Evolutionary conservation across 805 yeast species (phyloP), one percentile per base, ranked within the genome.

Genomic region (Yamadazyma takamatsuzukensis): DNA sequence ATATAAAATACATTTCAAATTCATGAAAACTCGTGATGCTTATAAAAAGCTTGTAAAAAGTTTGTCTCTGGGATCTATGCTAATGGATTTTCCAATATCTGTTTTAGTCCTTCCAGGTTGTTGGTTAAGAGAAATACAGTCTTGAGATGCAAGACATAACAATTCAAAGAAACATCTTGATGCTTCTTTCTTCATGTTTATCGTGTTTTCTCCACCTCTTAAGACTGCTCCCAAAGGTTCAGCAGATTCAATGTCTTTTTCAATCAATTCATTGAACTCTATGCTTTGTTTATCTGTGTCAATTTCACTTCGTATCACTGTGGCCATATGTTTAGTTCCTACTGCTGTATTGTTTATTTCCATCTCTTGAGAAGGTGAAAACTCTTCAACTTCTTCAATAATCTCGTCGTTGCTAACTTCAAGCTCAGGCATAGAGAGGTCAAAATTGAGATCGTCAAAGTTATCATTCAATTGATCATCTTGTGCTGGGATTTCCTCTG

Each of bases 131-230:
- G 64, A 61, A 28, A 88, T 61, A 33, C 90, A 80, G 45, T 82
- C 88, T 27, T 77, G 68, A 5, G 93, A 80, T 2, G 94, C 94
- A 36, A 88, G 65, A 3, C 87, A 90, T 45, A 88, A 65, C 52
- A 88, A 54, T 53, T 88, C 95, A 48, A 87, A 88, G 57, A 88
- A 88, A 33, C 84, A 69, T 47, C 76, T 72, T 2, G 86, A 76
- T 14, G 87, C 85, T 45, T 80, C 80, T 43, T 68, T 63, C 48
- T 71, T 70, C 37, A 64, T 64, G 39, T 64, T 61, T 11, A 43
- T 10, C 21, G 26, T 24, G n/a, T 27, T 27, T 5, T 72, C 56
- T n/a, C 55, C 41, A 2, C 48, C 47, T 34, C 73, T 59, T 18
- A 76, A 54, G 8, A 61, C 63, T 5, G 51, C 49, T 0, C 84